phyloP scores from a whole-genome alignment of 768 basidiomycete genomes.

The Hemileccinum impolitum region DNA sequence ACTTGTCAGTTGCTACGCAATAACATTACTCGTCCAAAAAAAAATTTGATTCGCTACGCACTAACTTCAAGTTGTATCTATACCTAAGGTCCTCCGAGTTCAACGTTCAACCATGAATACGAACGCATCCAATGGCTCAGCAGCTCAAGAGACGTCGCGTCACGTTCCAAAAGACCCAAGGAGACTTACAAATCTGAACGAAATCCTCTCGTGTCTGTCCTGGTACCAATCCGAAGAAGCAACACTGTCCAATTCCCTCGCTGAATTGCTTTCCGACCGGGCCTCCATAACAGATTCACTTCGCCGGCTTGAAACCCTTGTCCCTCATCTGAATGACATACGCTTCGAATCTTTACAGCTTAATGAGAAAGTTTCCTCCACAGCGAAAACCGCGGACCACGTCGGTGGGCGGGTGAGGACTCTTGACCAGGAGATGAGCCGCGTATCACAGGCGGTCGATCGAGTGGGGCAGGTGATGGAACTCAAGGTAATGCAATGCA shows the following conservation, averaged over 20 bases:
- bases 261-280: constrained; percentile 64
- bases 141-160: constrained; percentile 9
- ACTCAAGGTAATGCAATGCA: constrained; percentile 62
- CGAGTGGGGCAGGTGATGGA: constrained; percentile 92
- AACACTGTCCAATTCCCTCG: constrained; percentile 68
- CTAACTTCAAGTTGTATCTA: too few species aligned
- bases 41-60: too few species aligned
- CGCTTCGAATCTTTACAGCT: constrained; percentile 54
- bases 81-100: too few species aligned
- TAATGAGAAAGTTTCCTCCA: constrained; percentile 58
- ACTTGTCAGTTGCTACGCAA: too few species aligned
- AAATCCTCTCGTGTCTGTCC: constrained; percentile 74
- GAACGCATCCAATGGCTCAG: constrained; percentile 4
- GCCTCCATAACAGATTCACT: constrained; percentile 65
- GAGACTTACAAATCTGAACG: constrained; percentile 56
- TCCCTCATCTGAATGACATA: constrained; percentile 62
- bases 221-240: constrained; percentile 74
- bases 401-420: constrained; percentile 88
- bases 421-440: constrained; percentile 90
- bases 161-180: constrained; percentile 22
- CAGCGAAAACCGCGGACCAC: constrained; percentile 76
- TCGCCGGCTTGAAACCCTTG: constrained; percentile 54
- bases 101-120: constrained; percentile 11
- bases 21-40: too few species aligned
- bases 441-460: constrained; percentile 88